phyloP scores from a whole-genome alignment of 2,329 filamentous ascomycete genomes.

The Colletotrichum simmondsii region DNA sequence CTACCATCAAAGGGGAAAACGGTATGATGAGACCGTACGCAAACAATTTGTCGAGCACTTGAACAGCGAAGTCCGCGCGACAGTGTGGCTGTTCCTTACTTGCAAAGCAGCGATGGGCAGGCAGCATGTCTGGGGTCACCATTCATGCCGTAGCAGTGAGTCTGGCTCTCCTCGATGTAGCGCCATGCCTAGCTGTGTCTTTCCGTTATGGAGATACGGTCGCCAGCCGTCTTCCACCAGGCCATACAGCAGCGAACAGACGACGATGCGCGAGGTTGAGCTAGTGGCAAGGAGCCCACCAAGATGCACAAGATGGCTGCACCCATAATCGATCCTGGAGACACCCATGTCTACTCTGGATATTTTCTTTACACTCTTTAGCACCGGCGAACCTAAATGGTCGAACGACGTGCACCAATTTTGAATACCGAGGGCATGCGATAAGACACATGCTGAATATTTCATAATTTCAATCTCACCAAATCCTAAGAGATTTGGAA shows the following conservation, averaged over 20 bases:
- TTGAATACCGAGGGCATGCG: slow-evolving; percentile 34
- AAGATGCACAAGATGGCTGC: neutral
- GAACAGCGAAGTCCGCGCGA: neutral
- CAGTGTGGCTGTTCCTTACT: neutral
- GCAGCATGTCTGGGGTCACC: neutral
- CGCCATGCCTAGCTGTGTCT: neutral
- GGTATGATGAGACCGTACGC: neutral
- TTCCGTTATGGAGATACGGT: neutral
- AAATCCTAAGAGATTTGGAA: neutral
- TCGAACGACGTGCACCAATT: slow-evolving; percentile 3
- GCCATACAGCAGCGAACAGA: neutral
- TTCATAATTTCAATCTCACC: slow-evolving; percentile 3
- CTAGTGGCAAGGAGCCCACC: neutral
- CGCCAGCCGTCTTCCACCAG: neutral
- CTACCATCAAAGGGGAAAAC: neutral
- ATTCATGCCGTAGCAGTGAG: neutral
- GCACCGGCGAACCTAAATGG: neutral
- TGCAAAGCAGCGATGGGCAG: neutral
- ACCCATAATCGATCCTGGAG: neutral
- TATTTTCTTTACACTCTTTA: slow-evolving; percentile 10
- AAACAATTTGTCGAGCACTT: neutral
- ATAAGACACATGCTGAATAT: slow-evolving; percentile 35
- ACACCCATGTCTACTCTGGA: neutral
- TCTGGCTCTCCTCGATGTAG: neutral
- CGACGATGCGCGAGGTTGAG: neutral